Evolutionary conservation across 2,329 filamentous ascomycete genomes (phyloP).

Genomic region (Lecanicillium sp.): DNA sequence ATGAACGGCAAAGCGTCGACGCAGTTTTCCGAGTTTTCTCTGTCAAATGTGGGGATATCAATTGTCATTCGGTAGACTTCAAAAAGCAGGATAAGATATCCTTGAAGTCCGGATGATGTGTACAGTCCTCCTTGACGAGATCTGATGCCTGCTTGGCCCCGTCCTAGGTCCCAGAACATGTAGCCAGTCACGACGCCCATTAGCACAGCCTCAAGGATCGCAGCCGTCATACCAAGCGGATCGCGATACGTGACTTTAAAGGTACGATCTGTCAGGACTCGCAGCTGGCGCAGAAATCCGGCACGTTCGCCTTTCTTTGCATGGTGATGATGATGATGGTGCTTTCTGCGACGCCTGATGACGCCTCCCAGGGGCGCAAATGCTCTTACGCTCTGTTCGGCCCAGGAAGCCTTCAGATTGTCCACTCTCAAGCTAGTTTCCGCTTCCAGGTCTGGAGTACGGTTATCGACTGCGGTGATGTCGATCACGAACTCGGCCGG

Average conservation of each 20-base stretch:
- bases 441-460: slow-evolving; percentile 57
- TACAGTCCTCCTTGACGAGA: slow-evolving; percentile 68
- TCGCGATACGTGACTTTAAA: slow-evolving; percentile 69
- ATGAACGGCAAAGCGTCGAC: slow-evolving; percentile 63
- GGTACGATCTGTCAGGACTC: slow-evolving; percentile 60
- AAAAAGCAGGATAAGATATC: slow-evolving; percentile 68
- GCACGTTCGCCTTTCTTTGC: slow-evolving; percentile 33
- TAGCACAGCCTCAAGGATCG: slow-evolving; percentile 58
- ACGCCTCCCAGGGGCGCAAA: slow-evolving; percentile 15
- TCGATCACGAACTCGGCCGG: slow-evolving; percentile 73
- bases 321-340: slow-evolving; percentile 1
- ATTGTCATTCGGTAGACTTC: slow-evolving; percentile 69
- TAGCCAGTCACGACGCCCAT: slow-evolving; percentile 69
- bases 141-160: slow-evolving; percentile 63
- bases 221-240: slow-evolving; percentile 66
- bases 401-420: slow-evolving; percentile 55
- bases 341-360: slow-evolving; percentile 5
- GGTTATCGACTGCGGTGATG: slow-evolving; percentile 64
- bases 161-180: slow-evolving; percentile 59
- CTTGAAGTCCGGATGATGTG: slow-evolving; percentile 62
- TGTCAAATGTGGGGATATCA: slow-evolving; percentile 69
- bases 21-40: slow-evolving; percentile 66
- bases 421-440: slow-evolving; percentile 52
- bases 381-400: slow-evolving; percentile 22
- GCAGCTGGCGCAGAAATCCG: slow-evolving; percentile 53